Evolutionary conservation across 164 flowering plant species (phyloP), one percentile per base, ranked within the genome.

Genomic region (Stephania japonica): DNA sequence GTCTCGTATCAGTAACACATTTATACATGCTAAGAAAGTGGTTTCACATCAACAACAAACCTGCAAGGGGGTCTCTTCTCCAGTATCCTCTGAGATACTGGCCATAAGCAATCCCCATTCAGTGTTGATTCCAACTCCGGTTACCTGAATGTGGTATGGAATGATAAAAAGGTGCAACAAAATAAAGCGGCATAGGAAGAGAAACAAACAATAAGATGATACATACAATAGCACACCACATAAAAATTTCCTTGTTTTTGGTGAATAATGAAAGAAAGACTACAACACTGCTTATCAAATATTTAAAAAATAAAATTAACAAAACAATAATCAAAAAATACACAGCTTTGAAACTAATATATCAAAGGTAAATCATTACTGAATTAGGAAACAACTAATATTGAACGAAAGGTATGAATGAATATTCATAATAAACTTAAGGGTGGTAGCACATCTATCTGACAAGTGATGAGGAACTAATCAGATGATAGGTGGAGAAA

Each of bases 41-140:
- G 14, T 18, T 5, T n/a, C 56, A 13, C 23, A 38, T 23, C 53
- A 71, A 56, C 64, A 23, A 67, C 61, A 26, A 71, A 92, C 99
- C 95, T 96, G 99, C 89, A 96, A 87, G 0, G 99, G 99, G 43
- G 99, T 96, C 79, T 96, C 99, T 86, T 96, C 99, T 73, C 97
- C 97, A 77, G 83, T 89, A 73, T 96, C 99, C 79, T 92, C 98
- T 26, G 97, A 89, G 23, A 96, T 92, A 82, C 97, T 93, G 32
- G 97, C 95, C 99, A 96, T 93, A 19, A 96, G 88, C 79, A 93
- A 77, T 66, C 99, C 99, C 99, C 99, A 96, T 78, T 93, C 98
- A 44, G 99, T 96, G 78, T 93, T 92, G 68, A 89, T 85, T 19
- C 99, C 99, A 78, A 96, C 98, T 78, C 94, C 83, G 41, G 98